phyloP scores from a whole-genome alignment of 768 basidiomycete genomes.

The Boletus tylopilopsis region DNA sequence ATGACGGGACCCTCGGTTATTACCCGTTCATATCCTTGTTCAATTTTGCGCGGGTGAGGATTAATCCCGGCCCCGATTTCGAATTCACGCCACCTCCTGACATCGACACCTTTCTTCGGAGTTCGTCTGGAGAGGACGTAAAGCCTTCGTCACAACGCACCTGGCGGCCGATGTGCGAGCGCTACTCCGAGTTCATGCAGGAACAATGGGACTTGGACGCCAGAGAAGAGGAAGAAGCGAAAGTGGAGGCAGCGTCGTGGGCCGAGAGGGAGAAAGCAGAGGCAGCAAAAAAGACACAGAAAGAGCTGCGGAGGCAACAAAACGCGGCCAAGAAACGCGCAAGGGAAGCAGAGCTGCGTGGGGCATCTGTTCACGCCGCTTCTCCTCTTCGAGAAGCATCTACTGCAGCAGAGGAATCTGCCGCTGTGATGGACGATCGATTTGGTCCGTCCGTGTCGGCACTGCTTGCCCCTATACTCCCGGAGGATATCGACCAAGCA shows the following conservation, averaged over 20 bases:
- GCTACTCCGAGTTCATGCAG: slow-evolving; percentile 79
- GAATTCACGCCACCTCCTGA: slow-evolving; percentile 75
- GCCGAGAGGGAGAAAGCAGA: slow-evolving; percentile 44
- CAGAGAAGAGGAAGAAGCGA: slow-evolving; percentile 70
- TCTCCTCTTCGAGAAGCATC: slow-evolving; percentile 28
- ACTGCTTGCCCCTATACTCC: slow-evolving; percentile 20
- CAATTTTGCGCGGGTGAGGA: slow-evolving; percentile 76
- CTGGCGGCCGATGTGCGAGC: slow-evolving; percentile 81
- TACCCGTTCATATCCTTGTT: slow-evolving; percentile 94
- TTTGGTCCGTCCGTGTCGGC: slow-evolving; percentile 26
- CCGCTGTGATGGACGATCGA: slow-evolving; percentile 24
- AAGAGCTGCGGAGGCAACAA: slow-evolving; percentile 47
- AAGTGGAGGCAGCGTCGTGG: slow-evolving; percentile 38
- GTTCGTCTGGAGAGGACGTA: slow-evolving; percentile 31
- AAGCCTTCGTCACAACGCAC: slow-evolving; percentile 34
- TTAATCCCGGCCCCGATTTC: slow-evolving; percentile 91
- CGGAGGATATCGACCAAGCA: slow-evolving; percentile 32
- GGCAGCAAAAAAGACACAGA: slow-evolving; percentile 36
- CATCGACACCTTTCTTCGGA: slow-evolving; percentile 59
- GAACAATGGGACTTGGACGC: slow-evolving; percentile 80
- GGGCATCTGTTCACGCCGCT: slow-evolving; percentile 21
- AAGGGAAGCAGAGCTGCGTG: slow-evolving; percentile 34
- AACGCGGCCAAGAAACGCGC: slow-evolving; percentile 50
- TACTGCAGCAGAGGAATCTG: slow-evolving; percentile 28
- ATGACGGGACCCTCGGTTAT: slow-evolving; percentile 94